These are phyloP conservation scores for Penicillium bialowiezense DNA, from an alignment of 495 filamentous ascomycete species.

Conservation along the genomic window DNA sequence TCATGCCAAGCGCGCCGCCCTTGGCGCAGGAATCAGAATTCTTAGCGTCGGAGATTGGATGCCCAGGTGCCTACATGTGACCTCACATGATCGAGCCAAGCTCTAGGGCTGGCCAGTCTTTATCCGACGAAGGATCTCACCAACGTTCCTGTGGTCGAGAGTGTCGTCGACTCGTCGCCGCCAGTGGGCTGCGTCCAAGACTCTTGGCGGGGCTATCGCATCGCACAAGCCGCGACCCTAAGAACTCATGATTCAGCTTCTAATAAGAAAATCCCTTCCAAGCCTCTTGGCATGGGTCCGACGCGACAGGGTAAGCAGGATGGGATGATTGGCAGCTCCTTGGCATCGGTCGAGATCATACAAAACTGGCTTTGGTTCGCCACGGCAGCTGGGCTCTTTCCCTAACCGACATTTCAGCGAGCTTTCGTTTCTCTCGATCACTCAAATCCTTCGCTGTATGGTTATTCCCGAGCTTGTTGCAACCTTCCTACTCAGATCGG, in stretches of 20 bases:
- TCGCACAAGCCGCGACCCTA: background rate
- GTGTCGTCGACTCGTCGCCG: background rate
- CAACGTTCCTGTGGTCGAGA: background rate
- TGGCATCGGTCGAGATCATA: background rate
- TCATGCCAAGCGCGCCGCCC: background rate
- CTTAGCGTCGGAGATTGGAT: background rate
- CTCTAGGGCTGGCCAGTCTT: background rate
- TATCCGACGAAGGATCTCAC: background rate
- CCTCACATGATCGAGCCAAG: background rate
- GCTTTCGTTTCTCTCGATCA: background rate
- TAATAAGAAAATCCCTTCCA: background rate
- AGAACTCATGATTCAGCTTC: background rate
- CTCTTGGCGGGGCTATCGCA: background rate
- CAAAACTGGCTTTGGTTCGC: background rate
- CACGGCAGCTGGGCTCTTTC: background rate
- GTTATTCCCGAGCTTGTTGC: background rate
- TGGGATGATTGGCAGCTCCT: background rate
- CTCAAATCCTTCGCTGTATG: background rate
- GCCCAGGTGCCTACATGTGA: background rate
- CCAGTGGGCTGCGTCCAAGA: background rate
- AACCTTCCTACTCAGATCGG: background rate
- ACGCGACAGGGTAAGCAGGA: background rate
- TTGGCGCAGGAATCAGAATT: background rate
- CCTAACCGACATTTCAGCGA: background rate
- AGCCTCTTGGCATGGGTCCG: slow-evolving; percentile 1